Evolutionary conservation across 1,284 basidiomycete species (phyloP), one percentile per base, ranked within the genome.

Genomic region (Fomes fomentarius): DNA sequence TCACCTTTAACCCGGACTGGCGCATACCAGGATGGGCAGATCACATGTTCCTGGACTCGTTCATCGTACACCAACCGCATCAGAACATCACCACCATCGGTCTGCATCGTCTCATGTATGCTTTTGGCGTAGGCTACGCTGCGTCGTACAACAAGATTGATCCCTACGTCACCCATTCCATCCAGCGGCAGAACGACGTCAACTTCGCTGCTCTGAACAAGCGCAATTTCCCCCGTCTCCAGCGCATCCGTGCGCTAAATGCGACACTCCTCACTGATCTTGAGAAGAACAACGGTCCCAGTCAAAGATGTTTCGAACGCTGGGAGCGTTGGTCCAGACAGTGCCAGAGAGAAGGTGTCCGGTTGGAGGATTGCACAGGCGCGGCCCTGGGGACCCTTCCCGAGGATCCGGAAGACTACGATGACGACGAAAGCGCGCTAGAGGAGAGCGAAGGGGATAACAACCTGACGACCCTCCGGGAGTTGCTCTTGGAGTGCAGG

Each of bases 1-100:
- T 91, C 65, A 76, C 78, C 19, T 90, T 91, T 73, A 90, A 88
- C 63, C 80, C 78, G 12, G 89, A 91, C 66, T 90, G 89, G 88
- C 74, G 73, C 28, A 67, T 81, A 3, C 64, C 63, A 1, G 53
- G 35, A 40, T 62, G 69, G 46, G 63, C 63, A 3, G 67, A 69
- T n/a, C 38, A 61, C 24, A 53, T 55, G 5, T 65, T 72, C 55
- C 60, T 66, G 56, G 66, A 71, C 35, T 66, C 63, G 4, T 66
- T 71, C 45, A 66, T 87, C 10, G 76, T 80, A 2, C 68, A 75
- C 35, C 68, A 71, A 10, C 82, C 87, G 0, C 87, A 89, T 57
- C 63, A 68, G 2, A 76, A 80, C 46, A 80, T 91, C 55, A 76
- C 67, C 1, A 78, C 79, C 31, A 81, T 90, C 28, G 88, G 88